phyloP scores from a whole-genome alignment of 148 eudicot genomes.

The Chenopodium suecicum region DNA sequence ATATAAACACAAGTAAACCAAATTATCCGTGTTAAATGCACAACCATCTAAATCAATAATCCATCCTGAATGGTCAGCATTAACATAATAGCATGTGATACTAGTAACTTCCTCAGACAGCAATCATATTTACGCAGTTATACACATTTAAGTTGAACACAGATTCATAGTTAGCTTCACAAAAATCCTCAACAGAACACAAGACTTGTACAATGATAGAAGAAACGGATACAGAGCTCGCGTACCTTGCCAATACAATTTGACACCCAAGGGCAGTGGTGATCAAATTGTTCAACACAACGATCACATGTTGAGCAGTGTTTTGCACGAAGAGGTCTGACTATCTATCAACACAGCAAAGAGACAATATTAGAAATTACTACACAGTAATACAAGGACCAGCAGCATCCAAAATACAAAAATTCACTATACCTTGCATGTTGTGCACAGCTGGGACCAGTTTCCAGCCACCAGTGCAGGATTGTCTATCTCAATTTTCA shows the following conservation, averaged over 20 bases:
- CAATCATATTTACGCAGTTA: background rate
- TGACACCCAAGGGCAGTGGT: conserved; percentile 99
- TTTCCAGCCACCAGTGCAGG: conserved; percentile 91
- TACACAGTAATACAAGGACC: conserved; percentile 2
- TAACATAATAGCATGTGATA: conserved; percentile 3
- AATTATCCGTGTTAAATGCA: background rate
- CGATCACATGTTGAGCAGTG: conserved; percentile 99
- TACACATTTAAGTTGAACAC: background rate
- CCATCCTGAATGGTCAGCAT: conserved; percentile 1
- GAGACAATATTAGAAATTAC: conserved; percentile 14
- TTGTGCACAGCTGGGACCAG: conserved; percentile 97
- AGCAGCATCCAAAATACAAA: conserved; percentile 4
- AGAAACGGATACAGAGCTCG: background rate
- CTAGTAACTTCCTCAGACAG: background rate
- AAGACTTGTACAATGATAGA: background rate
- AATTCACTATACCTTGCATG: conserved; percentile 73
- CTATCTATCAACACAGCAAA: conserved; percentile 55
- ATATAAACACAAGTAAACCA: background rate
- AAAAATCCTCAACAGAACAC: background rate
- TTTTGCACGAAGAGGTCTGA: conserved; percentile 95
- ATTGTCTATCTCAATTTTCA: conserved; percentile 79
- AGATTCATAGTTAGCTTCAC: background rate
- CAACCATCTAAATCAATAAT: background rate
- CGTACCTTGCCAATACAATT: conserved; percentile 95
- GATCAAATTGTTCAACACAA: conserved; percentile 99